These are phyloP conservation scores for Microbotryum saponariae DNA, from an alignment of 1,284 basidiomycete species.

Conservation along the genomic window DNA sequence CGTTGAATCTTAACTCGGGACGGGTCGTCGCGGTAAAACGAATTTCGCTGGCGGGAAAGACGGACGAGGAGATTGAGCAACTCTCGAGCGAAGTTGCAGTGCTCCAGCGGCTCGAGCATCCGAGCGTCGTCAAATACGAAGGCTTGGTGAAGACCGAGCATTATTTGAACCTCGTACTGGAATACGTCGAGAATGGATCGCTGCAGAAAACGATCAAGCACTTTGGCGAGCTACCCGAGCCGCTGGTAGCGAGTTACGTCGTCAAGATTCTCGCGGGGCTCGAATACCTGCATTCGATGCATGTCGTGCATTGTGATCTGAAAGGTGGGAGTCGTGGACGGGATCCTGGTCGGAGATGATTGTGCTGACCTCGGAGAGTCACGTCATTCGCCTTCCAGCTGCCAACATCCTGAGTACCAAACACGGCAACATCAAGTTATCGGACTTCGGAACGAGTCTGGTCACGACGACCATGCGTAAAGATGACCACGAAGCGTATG, in stretches of 20 bases:
- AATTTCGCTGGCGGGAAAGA: constrained; percentile 76
- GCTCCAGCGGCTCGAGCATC: constrained; percentile 77
- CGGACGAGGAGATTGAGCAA: constrained; percentile 67
- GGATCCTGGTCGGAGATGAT: too few species aligned
- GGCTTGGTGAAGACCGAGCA: constrained; percentile 85
- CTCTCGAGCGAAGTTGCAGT: constrained; percentile 87
- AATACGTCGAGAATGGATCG: constrained; percentile 90
- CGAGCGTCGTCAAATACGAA: constrained; percentile 91
- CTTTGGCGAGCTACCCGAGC: constrained; percentile 84
- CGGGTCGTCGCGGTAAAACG: constrained; percentile 94
- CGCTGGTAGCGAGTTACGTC: constrained; percentile 77
- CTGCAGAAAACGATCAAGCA: constrained; percentile 81
- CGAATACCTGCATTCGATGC: constrained; percentile 63
- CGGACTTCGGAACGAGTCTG: constrained; percentile 46
- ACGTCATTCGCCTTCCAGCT: constrained; percentile 33
- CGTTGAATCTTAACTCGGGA: constrained; percentile 81
- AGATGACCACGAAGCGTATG: constrained; percentile 59
- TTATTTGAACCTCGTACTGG: constrained; percentile 80
- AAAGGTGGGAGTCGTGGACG: constrained; percentile 36
- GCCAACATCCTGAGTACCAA: constrained; percentile 54
- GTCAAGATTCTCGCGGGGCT: constrained; percentile 89
- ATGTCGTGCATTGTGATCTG: constrained; percentile 50
- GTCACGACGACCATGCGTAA: constrained; percentile 6
- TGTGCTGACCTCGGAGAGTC: background rate
- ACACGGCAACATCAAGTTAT: constrained; percentile 62